Conservation (phyloP, 495 filamentous ascomycete genomes). For the Podospora tetraspora region DNA sequence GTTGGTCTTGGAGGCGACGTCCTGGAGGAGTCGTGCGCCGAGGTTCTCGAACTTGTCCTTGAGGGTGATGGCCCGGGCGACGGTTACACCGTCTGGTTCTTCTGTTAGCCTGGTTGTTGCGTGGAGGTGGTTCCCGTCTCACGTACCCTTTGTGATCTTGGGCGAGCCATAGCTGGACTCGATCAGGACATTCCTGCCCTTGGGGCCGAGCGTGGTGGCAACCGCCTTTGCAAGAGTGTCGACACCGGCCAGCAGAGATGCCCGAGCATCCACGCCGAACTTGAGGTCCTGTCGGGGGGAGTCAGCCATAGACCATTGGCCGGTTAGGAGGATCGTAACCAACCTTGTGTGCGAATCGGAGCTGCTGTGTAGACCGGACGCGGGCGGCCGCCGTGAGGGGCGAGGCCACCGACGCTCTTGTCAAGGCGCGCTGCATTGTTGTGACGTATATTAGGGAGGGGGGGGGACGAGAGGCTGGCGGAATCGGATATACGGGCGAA, state of each 20-base stretch:
- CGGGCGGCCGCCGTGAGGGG: constrained; percentile 45
- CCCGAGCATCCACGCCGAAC: constrained; percentile 93
- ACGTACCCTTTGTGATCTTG: constrained; percentile 97
- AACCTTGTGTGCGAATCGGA: constrained; percentile 94
- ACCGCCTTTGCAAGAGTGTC: constrained; percentile 96
- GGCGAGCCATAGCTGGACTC: constrained; percentile 96
- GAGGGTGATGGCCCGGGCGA: constrained; percentile 84
- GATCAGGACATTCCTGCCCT: constrained; percentile 96
- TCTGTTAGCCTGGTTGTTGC: constrained; percentile 11
- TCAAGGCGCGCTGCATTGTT: constrained; percentile 45
- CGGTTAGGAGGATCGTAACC: constrained; percentile 26
- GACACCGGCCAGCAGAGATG: constrained; percentile 84
- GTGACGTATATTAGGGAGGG: constrained; percentile 15
- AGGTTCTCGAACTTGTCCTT: constrained; percentile 99
- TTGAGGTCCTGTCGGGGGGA: constrained; percentile 70
- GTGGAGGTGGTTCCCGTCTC: not conserved
- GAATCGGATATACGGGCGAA: constrained; percentile 12
- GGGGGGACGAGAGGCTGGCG: not conserved
- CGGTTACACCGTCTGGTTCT: constrained; percentile 79
- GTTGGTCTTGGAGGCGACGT: constrained; percentile 98
- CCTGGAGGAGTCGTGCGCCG: constrained; percentile 90
- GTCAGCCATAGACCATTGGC: constrained; percentile 16
- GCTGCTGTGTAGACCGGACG: constrained; percentile 69
- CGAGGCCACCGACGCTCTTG: constrained; percentile 64
- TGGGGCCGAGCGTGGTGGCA: constrained; percentile 92